Conservation (phyloP, 768 basidiomycete genomes). For the Exidia glandulosa region DNA sequence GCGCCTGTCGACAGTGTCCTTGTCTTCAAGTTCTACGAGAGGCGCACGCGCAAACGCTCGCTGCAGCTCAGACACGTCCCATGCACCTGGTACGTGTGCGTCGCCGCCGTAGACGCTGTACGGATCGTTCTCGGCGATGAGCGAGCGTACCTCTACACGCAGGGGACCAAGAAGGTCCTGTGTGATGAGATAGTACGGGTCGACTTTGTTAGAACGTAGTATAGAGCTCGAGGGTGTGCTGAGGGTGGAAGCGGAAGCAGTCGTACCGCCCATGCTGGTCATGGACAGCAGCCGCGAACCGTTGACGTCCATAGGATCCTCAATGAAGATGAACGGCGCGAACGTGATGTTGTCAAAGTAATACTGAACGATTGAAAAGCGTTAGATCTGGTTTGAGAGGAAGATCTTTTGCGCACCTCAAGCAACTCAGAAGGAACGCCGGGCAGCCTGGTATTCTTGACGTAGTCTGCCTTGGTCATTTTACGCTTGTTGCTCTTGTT, state of each 20-base stretch:
- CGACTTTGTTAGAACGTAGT: constrained; percentile 59
- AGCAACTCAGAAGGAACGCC: constrained; percentile 75
- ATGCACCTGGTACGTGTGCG: constrained; percentile 29
- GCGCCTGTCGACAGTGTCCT: neutral
- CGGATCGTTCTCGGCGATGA: constrained; percentile 51
- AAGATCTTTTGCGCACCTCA: constrained; percentile 46
- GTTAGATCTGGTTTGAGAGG: constrained; percentile 2
- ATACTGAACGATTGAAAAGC: constrained; percentile 40
- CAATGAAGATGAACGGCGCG: constrained; percentile 93
- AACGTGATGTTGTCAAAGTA: constrained; percentile 96
- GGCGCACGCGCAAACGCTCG: constrained; percentile 50
- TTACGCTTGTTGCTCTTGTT: constrained; percentile 96
- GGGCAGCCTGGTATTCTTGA: constrained; percentile 83
- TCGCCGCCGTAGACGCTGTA: constrained; percentile 54
- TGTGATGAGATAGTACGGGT: constrained; percentile 85
- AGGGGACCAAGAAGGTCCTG: constrained; percentile 61
- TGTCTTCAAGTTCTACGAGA: constrained; percentile 40
- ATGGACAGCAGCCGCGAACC: constrained; percentile 33
- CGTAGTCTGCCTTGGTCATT: constrained; percentile 91
- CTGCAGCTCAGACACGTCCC: constrained; percentile 58
- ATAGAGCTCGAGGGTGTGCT: constrained; percentile 24
- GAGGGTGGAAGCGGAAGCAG: constrained; percentile 2
- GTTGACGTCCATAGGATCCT: constrained; percentile 70
- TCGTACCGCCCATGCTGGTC: constrained; percentile 10
- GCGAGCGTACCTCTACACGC: constrained; percentile 50